Evolutionary conservation across 2,329 filamentous ascomycete species (phyloP).

Genomic region (Dothistroma septosporum): DNA sequence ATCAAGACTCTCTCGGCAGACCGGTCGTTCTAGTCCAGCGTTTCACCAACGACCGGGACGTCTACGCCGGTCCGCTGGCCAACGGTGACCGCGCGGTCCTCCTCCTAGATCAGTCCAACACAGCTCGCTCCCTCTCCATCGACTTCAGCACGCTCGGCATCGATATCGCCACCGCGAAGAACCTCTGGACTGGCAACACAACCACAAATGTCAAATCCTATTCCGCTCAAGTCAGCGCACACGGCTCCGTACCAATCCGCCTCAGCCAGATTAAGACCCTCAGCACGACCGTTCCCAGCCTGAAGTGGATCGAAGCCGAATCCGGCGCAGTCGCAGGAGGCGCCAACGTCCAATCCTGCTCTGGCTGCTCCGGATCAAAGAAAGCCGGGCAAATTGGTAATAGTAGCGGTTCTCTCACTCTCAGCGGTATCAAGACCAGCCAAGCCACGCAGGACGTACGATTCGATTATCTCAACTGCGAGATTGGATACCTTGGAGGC

Average conservation of each 20-base stretch:
- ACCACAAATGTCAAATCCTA: slow-evolving; percentile 18
- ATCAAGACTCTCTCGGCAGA: slow-evolving; percentile 53
- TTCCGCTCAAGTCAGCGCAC: slow-evolving; percentile 25
- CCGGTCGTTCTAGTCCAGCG: slow-evolving; percentile 49
- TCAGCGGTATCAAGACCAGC: slow-evolving; percentile 29
- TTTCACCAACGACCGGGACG: slow-evolving; percentile 38
- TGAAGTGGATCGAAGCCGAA: slow-evolving; percentile 33
- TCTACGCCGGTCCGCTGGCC: slow-evolving; percentile 38
- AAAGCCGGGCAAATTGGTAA: slow-evolving; percentile 36
- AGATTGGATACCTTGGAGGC: slow-evolving; percentile 34
- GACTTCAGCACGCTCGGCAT: slow-evolving; percentile 34
- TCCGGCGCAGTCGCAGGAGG: slow-evolving; percentile 33
- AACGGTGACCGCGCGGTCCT: slow-evolving; percentile 36
- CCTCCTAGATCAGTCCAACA: slow-evolving; percentile 39
- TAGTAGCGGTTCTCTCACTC: slow-evolving; percentile 20
- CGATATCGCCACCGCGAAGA: slow-evolving; percentile 33
- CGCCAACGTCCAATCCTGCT: slow-evolving; percentile 31
- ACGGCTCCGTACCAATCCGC: slow-evolving; percentile 32
- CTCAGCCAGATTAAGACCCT: slow-evolving; percentile 34
- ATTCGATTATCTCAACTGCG: slow-evolving; percentile 42
- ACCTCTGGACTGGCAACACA: slow-evolving; percentile 35
- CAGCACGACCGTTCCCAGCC: slow-evolving; percentile 12
- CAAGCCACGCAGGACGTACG: slow-evolving; percentile 34
- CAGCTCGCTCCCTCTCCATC: slow-evolving; percentile 31
- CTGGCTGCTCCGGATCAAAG: slow-evolving; percentile 31